These are phyloP conservation scores for Lentinus brumalis DNA, from an alignment of 768 basidiomycete species.

Conservation along the genomic window DNA sequence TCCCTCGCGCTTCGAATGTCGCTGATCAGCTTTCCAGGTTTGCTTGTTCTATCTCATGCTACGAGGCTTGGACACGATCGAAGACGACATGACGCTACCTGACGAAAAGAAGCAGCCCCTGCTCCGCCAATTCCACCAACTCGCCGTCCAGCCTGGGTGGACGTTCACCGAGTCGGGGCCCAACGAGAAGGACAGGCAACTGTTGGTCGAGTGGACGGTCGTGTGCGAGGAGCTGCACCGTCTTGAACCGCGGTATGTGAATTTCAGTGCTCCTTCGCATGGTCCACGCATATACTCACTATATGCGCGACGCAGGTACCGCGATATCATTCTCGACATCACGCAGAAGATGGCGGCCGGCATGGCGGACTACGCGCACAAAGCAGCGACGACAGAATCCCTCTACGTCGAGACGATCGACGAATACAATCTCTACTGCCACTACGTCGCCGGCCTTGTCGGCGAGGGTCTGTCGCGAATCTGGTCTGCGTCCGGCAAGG, in stretches of 20 bases:
- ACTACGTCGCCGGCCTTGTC: constrained; percentile 97
- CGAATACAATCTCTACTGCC: constrained; percentile 97
- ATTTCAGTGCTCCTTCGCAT: constrained; percentile 1
- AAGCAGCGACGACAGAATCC: constrained; percentile 68
- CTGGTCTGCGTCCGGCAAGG: constrained; percentile 85
- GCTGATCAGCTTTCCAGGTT: constrained; percentile 52
- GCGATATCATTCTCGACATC: constrained; percentile 80
- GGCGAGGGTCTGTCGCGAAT: constrained; percentile 93
- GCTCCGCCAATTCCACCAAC: constrained; percentile 78
- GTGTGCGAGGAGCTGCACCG: constrained; percentile 79
- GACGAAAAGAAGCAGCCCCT: constrained; percentile 85
- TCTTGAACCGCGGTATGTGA: constrained; percentile 62
- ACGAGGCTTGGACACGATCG: constrained; percentile 93
- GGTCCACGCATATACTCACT: background rate
- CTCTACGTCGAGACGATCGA: constrained; percentile 73
- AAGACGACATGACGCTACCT: constrained; percentile 97
- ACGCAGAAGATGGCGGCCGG: constrained; percentile 85
- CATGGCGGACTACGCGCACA: constrained; percentile 95
- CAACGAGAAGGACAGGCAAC: constrained; percentile 83
- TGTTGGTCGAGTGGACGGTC: constrained; percentile 81
- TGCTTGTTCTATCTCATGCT: constrained; percentile 95
- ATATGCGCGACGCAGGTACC: constrained; percentile 54
- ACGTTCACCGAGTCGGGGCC: constrained; percentile 80
- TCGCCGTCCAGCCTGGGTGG: constrained; percentile 84
- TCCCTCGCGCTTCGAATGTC: background rate